These are phyloP conservation scores for sorghum (Sorghum bicolor) DNA, from an alignment of 176 grass and related monocot genomes.

Conservation along the genomic window Sorghum_bicolor_NCBIv3 NC_012876.2:64855001-64855500, in stretches of 20 bases:
- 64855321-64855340: conserved; percentile 88
- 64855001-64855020: conserved; percentile 98
- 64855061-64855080: conserved; percentile 96
- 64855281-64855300: conserved; percentile 98
- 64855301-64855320: conserved; percentile 70
- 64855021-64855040: conserved; percentile 82
- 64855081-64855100: conserved; percentile 86
- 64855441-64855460: conserved; percentile 81
- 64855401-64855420: conserved; percentile 95
- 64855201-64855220: conserved; percentile 17
- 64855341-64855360: conserved; percentile 91
- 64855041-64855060: conserved; percentile 69
- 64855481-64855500: conserved; percentile 80
- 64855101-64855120: conserved; percentile 54
- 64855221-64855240: not conserved
- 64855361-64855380: conserved; percentile 79
- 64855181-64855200: conserved; percentile 27
- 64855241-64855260: not conserved
- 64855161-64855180: conserved; percentile 58
- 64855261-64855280: conserved; percentile 45
- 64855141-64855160: conserved; percentile 85
- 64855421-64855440: conserved; percentile 87
- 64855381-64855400: conserved; percentile 76
- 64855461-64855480: conserved; percentile 93
- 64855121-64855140: conserved; percentile 53